Evolutionary conservation across 257 asterid species (phyloP).

Genomic region (Salvia rosmarinus): DNA sequence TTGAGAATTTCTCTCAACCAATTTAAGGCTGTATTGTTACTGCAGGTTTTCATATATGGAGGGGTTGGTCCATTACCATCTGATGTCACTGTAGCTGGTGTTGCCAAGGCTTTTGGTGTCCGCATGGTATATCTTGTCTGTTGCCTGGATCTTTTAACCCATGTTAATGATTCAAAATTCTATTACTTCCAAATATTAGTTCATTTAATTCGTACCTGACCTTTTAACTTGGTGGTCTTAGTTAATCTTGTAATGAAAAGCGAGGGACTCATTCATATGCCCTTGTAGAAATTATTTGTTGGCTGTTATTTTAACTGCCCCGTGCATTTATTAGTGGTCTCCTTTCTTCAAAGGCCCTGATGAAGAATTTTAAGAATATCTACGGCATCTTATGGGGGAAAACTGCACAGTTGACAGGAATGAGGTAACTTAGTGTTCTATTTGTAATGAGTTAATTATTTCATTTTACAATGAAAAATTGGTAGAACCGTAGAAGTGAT

Average conservation of each 20-base stretch:
- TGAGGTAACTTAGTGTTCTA: constrained; percentile 56
- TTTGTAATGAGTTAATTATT: constrained; percentile 14
- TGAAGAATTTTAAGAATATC: constrained; percentile 93
- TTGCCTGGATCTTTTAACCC: not conserved
- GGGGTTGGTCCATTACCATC: constrained; percentile 95
- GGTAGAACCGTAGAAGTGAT: not conserved
- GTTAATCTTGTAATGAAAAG: constrained; percentile 15
- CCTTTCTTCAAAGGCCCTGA: constrained; percentile 76
- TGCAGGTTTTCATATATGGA: constrained; percentile 87
- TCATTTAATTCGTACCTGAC: not conserved
- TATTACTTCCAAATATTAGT: constrained; percentile 2
- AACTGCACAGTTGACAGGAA: constrained; percentile 85
- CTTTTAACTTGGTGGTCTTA: constrained; percentile 2
- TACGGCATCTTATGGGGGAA: constrained; percentile 80
- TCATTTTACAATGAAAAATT: not conserved
- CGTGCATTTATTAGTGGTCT: constrained; percentile 15
- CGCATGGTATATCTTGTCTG: constrained; percentile 58
- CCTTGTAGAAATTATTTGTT: not conserved
- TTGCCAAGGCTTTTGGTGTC: constrained; percentile 96
- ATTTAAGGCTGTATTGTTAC: not conserved
- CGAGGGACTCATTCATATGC: not conserved
- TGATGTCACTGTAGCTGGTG: constrained; percentile 88
- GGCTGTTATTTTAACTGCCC: constrained; percentile 4
- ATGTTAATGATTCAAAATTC: constrained; percentile 3
- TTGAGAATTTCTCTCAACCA: constrained; percentile 7